Evolutionary conservation across 2,329 filamentous ascomycete species (phyloP).

Genomic region (Beauveria varroae): DNA sequence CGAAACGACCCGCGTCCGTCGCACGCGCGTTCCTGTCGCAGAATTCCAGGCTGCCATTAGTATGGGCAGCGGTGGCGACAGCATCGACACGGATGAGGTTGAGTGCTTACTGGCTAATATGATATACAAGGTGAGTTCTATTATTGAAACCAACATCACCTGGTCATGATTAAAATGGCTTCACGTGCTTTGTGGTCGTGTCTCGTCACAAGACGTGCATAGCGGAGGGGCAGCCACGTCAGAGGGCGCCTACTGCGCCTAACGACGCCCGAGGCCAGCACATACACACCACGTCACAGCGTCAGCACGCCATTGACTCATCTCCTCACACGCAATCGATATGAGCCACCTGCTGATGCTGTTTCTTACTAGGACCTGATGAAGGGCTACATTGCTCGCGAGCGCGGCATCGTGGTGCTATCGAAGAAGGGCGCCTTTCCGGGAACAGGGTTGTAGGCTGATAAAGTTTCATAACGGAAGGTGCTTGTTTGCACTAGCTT

Average conservation of each 20-base stretch:
- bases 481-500: background rate
- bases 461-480: background rate
- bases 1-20: conserved; percentile 52
- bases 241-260: conserved; percentile 5
- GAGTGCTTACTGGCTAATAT: conserved; percentile 93
- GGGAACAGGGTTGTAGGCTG: conserved; percentile 61
- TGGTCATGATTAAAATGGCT: too few relatives aligned
- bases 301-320: conserved; percentile 7
- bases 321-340: background rate
- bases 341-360: conserved; percentile 26
- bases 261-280: conserved; percentile 9
- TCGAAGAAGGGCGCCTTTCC: conserved; percentile 93
- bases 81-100: conserved; percentile 81
- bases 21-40: conserved; percentile 71
- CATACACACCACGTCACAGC: conserved; percentile 14
- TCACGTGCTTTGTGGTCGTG: background rate
- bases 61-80: conserved; percentile 57
- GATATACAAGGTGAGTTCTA: conserved; percentile 79
- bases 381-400: conserved; percentile 96
- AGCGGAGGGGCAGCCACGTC: background rate
- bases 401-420: conserved; percentile 81
- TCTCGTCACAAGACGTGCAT: background rate
- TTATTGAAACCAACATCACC: background rate
- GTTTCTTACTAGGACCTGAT: conserved; percentile 63
- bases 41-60: conserved; percentile 83